Base-by-base conservation (phyloP, 306 rosid species). In the Ceratonia siliqua region DNA sequence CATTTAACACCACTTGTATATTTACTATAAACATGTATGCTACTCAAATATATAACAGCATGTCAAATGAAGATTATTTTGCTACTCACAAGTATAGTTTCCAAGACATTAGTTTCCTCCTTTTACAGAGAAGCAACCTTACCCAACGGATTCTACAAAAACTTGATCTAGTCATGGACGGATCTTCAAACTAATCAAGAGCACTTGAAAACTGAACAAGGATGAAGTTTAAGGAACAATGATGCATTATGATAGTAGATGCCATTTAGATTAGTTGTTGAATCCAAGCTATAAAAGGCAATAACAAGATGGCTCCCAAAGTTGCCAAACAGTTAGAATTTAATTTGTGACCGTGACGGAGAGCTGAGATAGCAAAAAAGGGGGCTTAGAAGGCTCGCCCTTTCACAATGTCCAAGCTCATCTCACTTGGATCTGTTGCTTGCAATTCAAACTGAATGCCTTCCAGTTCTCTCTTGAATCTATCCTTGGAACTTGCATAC, bases 401-500 rank as follows among this genome's bases (percentile, higher is more conserved):
- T 73, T 82, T 90, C 28, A 92, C 98, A 57, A 88, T 85, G 88
- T 90, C 98, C 86, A 92, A 78, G 89, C 96, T 88, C 96, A 92
- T 87, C 85, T 92, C 96, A 67, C 94, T 92, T 38, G 98, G 96
- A 90, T 92, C 98, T 74, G 98, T 92, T 75, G 96, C 98, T 87
- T 92, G 98, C 72, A 92, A 65, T 63, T 92, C 98, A 32, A 88
- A 82, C 78, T 88, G 91, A 82, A 90, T 88, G 62, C 96, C 96
- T 0, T 92, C 98, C 82, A 92, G 75, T 73, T 90, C 98, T 73
- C 98, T 88, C 83, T 90, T 92, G 89, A 92, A 92, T 78, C 96
- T 88, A 57, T 92, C 98, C 85, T 90, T 92, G 72, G 96, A 92
- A 80, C 98, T 92, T 55, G 98, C 98, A 81, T 92, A 92, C 70